A percentile compares a stretch with the other conserved stretches of the same genome.
phyloP scores from a whole-genome alignment of 1,139 yeast species.

The Kurtzmaniella quercitrusa region DNA sequence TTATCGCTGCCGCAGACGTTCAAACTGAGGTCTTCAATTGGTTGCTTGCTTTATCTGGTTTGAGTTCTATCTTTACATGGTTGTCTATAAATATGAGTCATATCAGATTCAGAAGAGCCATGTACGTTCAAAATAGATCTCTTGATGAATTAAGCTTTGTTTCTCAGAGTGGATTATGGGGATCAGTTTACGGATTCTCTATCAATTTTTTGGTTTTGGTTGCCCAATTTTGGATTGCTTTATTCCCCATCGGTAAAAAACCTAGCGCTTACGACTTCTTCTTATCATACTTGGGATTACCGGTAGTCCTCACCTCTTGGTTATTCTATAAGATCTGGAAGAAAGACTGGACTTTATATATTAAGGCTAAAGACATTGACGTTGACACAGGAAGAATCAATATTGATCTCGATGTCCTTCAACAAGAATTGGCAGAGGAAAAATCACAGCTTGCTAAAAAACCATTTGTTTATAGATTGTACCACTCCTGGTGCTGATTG shows the following conservation, averaged over 20 bases:
- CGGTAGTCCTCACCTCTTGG: conserved; percentile 30
- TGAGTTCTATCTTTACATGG: conserved; percentile 35
- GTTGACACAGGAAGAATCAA: conserved; percentile 39
- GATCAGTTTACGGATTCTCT: conserved; percentile 26
- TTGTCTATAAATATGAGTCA: conserved; percentile 29
- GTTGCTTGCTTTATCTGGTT: conserved; percentile 35
- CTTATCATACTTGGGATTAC: conserved; percentile 34
- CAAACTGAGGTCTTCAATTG: conserved; percentile 31
- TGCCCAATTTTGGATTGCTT: conserved; percentile 42
- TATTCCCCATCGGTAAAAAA: conserved; percentile 32
- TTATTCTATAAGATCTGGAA: conserved; percentile 38
- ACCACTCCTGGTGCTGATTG: conserved; percentile 28
- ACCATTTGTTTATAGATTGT: conserved; percentile 26
- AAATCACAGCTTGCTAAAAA: conserved; percentile 27
- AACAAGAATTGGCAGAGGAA: conserved; percentile 40
- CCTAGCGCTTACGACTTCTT: conserved; percentile 35
- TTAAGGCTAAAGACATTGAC: conserved; percentile 36
- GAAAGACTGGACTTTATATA: conserved; percentile 26
- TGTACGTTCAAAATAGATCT: conserved; percentile 21
- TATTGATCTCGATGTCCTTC: conserved; percentile 36
- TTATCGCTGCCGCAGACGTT: conserved; percentile 32
- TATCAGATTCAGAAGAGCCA: conserved; percentile 33
- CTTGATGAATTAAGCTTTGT: conserved; percentile 28
- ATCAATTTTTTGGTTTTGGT: conserved; percentile 28
- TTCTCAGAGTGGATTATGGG: conserved; percentile 30